These are phyloP conservation scores for Eucalyptus globulus DNA, from an alignment of 345 rosid genomes.

Conservation along the genomic window DNA sequence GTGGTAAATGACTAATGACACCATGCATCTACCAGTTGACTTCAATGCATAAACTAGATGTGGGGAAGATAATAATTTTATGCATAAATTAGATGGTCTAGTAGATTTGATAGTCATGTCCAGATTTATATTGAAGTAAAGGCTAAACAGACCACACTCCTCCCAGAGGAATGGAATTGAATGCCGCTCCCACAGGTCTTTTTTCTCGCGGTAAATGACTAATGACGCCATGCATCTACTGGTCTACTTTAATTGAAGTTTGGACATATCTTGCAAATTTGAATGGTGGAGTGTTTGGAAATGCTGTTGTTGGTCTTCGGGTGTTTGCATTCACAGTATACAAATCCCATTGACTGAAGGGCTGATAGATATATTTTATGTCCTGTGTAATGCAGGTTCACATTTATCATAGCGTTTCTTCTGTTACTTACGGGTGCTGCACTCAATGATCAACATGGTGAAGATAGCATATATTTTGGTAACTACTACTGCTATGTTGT, in stretches of 20 bases:
- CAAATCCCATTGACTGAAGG: neutral
- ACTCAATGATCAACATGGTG: constrained; percentile 53
- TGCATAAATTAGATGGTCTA: neutral
- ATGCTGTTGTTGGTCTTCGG: neutral
- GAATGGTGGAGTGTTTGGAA: neutral
- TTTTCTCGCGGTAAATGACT: neutral
- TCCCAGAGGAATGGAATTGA: neutral
- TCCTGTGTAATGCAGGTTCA: constrained; percentile 44
- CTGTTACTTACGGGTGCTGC: constrained; percentile 74
- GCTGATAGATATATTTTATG: neutral
- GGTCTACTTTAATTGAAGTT: neutral
- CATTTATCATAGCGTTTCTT: constrained; percentile 66
- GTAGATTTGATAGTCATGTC: neutral
- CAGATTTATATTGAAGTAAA: neutral
- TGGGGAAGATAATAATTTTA: neutral
- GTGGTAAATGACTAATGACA: neutral
- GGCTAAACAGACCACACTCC: neutral
- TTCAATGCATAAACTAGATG: neutral
- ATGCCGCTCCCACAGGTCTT: neutral
- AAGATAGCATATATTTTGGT: constrained; percentile 27
- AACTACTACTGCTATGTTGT: constrained; percentile 66
- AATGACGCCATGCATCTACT: neutral
- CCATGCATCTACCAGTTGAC: neutral
- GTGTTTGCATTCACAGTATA: neutral
- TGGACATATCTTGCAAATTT: neutral